These are phyloP conservation scores for Posidonia oceanica DNA, from an alignment of 116 monocot genomes.

Conservation along the genomic window DNA sequence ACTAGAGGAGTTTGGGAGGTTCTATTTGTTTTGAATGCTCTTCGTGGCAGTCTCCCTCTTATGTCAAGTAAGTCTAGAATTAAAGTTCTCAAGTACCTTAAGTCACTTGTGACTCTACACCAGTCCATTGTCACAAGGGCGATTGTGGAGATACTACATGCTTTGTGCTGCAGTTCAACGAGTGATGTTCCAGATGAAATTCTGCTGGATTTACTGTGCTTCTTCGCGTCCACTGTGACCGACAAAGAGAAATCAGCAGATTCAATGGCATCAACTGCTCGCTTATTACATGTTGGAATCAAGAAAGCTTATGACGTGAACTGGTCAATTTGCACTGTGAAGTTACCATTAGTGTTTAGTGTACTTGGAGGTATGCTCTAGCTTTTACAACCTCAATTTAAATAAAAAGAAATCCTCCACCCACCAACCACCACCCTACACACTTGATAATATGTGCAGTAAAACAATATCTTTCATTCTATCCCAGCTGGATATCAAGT, in stretches of 20 bases:
- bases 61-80: conserved; percentile 45
- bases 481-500: not conserved
- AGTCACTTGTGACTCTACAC: conserved; percentile 37
- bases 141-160: conserved; percentile 64
- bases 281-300: conserved; percentile 49
- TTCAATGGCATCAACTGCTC: conserved; percentile 64
- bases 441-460: not conserved
- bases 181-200: conserved; percentile 39
- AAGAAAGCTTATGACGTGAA: conserved; percentile 51
- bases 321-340: conserved; percentile 39
- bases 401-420: not conserved
- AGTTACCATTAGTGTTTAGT: conserved; percentile 68
- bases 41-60: conserved; percentile 58
- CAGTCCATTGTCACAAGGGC: conserved; percentile 62
- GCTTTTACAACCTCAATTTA: too few species aligned
- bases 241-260: conserved; percentile 58
- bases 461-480: not conserved
- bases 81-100: conserved; percentile 49
- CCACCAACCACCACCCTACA: too few species aligned
- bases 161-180: conserved; percentile 38
- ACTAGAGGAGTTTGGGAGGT: conserved; percentile 63
- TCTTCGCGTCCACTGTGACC: conserved; percentile 39
- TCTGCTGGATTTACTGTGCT: conserved; percentile 58
- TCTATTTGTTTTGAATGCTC: conserved; percentile 47
- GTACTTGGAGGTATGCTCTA: conserved; percentile 58